Evolutionary conservation across 805 yeast species (phyloP).

Genomic region (Candida nitratophila): DNA sequence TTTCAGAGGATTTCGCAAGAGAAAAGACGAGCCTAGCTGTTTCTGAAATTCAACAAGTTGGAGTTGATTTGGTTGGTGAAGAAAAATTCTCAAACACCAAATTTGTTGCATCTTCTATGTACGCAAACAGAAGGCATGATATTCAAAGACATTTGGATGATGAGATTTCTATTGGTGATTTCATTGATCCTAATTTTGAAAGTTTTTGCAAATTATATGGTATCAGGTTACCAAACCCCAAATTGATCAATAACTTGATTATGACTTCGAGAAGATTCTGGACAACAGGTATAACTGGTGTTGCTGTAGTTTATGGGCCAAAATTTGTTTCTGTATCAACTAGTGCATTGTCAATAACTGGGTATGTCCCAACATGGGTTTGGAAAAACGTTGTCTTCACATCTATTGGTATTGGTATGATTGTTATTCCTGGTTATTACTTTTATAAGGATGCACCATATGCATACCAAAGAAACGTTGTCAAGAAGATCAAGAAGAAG

Average conservation of each 20-base stretch:
- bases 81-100: constrained; percentile 52
- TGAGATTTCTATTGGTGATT: constrained; percentile 60
- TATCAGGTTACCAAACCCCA: constrained; percentile 22
- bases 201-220: constrained; percentile 36
- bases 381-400: constrained; percentile 26
- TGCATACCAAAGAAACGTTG: constrained; percentile 80
- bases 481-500: constrained; percentile 58
- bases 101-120: constrained; percentile 76
- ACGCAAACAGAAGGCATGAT: constrained; percentile 62
- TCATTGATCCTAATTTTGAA: constrained; percentile 69
- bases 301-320: constrained; percentile 21
- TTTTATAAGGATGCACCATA: constrained; percentile 76
- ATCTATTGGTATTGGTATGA: constrained; percentile 22
- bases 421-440: constrained; percentile 35
- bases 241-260: constrained; percentile 2
- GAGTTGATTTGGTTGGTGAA: constrained; percentile 57
- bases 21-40: constrained; percentile 53
- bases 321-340: constrained; percentile 21
- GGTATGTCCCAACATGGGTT: constrained; percentile 18
- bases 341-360: constrained; percentile 23
- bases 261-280: constrained; percentile 15
- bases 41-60: constrained; percentile 52
- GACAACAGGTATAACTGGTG: constrained; percentile 22
- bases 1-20: constrained; percentile 67
- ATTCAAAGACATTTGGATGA: constrained; percentile 51